Evolutionary conservation across 345 rosid species (phyloP).

Genomic region (Citrus reticulata): DNA sequence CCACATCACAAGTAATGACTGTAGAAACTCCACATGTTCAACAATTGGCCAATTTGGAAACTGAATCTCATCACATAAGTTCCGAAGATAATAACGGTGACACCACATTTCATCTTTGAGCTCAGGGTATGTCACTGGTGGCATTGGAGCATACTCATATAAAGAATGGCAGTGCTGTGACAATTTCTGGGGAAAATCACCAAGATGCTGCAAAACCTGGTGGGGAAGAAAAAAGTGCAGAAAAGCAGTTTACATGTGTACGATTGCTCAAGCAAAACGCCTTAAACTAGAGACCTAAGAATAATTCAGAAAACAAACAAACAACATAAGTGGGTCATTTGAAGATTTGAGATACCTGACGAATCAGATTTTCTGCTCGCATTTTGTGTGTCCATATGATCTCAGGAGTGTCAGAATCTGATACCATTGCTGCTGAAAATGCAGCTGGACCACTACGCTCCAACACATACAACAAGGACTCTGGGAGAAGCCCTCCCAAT

Average conservation of each 20-base stretch:
- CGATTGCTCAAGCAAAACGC: background rate
- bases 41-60: slow-evolving; percentile 98
- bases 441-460: slow-evolving; percentile 98
- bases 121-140: slow-evolving; percentile 98
- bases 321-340: slow-evolving; percentile 1
- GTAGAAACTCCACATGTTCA: slow-evolving; percentile 97
- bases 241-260: slow-evolving; percentile 3
- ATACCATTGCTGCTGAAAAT: slow-evolving; percentile 98
- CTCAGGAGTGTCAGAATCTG: slow-evolving; percentile 99
- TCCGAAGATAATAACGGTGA: slow-evolving; percentile 93
- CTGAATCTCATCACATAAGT: slow-evolving; percentile 88
- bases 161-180: slow-evolving; percentile 95
- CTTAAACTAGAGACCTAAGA: background rate
- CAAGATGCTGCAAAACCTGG: slow-evolving; percentile 99
- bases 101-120: slow-evolving; percentile 99
- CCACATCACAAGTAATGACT: slow-evolving; percentile 97
- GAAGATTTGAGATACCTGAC: slow-evolving; percentile 57
- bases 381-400: slow-evolving; percentile 98
- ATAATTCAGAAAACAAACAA: slow-evolving; percentile 3
- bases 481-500: slow-evolving; percentile 99
- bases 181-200: slow-evolving; percentile 95
- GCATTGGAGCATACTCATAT: slow-evolving; percentile 98
- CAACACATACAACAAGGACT: slow-evolving; percentile 88
- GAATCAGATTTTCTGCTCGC: slow-evolving; percentile 96
- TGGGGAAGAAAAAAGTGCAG: slow-evolving; percentile 12